Conservation (phyloP, 768 basidiomycete genomes). For the Serendipita sp. region DNA sequence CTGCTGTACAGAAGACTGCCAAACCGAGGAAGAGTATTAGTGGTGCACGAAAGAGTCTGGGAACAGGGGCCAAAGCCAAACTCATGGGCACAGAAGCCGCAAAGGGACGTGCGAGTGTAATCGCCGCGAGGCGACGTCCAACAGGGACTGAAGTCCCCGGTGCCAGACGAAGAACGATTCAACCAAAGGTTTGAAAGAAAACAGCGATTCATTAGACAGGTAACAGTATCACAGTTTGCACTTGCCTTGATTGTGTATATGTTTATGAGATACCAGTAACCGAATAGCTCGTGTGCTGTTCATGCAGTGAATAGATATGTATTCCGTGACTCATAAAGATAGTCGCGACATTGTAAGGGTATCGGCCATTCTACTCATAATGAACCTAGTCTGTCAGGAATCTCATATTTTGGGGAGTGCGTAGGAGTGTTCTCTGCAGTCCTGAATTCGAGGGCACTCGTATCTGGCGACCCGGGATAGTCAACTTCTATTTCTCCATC, state of each 20-base stretch:
- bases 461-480: neutral
- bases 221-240: too few species aligned
- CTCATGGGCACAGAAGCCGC: neutral
- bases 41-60: neutral
- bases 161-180: neutral
- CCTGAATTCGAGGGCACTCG: neutral
- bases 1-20: neutral
- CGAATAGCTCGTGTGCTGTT: too few species aligned
- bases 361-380: too few species aligned
- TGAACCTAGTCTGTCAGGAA: too few species aligned
- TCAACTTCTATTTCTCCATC: conserved; percentile 1
- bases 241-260: too few species aligned
- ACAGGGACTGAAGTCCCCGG: neutral
- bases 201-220: too few species aligned
- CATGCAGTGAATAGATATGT: neutral
- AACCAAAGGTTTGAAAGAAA: too few species aligned
- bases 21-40: neutral
- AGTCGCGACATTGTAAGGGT: too few species aligned
- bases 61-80: neutral
- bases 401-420: neutral
- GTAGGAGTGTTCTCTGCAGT: conserved; percentile 3
- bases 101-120: neutral
- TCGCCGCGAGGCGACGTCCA: neutral
- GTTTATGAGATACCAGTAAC: too few species aligned
- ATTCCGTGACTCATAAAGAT: neutral